Base-by-base conservation (phyloP, 148 eudicot species). In the Persicaria maculosa region DNA sequence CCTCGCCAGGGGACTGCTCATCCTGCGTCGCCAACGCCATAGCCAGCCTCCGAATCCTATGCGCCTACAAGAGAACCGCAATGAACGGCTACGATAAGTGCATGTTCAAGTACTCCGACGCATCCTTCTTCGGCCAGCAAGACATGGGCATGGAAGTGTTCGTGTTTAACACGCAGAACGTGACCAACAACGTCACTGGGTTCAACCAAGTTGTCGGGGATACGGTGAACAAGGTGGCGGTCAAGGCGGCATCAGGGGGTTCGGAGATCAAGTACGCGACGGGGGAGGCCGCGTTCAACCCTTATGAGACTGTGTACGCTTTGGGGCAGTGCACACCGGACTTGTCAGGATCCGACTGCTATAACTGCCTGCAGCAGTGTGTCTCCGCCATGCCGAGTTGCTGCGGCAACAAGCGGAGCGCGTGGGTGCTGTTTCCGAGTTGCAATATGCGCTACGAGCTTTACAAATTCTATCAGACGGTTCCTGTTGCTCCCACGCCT, bases 271-370 rank as follows among this genome's bases (percentile, higher is more conserved):
- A 72, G 82, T 73, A 72, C 71, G 85, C 75, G 44, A 40, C 74
- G 43, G 53, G 71, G 44, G 22, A 70, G 58, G 77, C 43, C 16
- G 25, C 5, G 16, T 73, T 77, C 19, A 43, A 46, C 7, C 55
- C 36, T 4, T 25, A 44, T 10, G 31, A 77, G 1, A 50, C 44
- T 0, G 53, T 86, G 65, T 80, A 79, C 53, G 79, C 77, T 4
- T 70, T 83, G 36, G 83, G 77, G 52, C 88, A 88, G 87, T 88
- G 92, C 76, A 83, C 88, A 0, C 78, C 78, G 10, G 87, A 88
- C 77, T 48, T 88, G 72, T 79, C 89, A 0, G 44, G 68, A 44
- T 12, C 20, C 11, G 83, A 88, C 25, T 86, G 90, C 69, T 19
- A 47, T 14, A 44, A 5, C 12, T 88, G 92, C 67, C 75, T 86